These are phyloP conservation scores for Aureoboletus auriporus DNA, from an alignment of 768 basidiomycete species.

Conservation along the genomic window DNA sequence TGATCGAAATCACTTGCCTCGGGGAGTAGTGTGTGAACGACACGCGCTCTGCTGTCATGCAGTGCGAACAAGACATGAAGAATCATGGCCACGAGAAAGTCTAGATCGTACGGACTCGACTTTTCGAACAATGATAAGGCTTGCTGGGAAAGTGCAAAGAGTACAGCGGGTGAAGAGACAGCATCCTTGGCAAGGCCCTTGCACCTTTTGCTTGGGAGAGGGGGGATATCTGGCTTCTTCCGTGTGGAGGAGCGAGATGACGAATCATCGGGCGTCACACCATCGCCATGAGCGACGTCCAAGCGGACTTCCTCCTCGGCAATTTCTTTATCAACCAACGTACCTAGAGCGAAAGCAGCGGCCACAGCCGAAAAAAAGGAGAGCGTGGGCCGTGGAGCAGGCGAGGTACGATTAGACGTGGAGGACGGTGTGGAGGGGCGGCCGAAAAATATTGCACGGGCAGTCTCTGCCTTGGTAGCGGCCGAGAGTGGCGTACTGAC, in stretches of 20 bases:
- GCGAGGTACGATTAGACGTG: conserved; percentile 7
- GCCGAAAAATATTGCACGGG: conserved; percentile 31
- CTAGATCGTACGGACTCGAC: conserved; percentile 44
- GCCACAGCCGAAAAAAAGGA: conserved; percentile 58
- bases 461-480: conserved; percentile 22
- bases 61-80: conserved; percentile 52
- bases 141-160: conserved; percentile 49
- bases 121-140: conserved; percentile 42
- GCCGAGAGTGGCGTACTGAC: conserved; percentile 13
- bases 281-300: conserved; percentile 18
- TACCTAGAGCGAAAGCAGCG: conserved; percentile 58
- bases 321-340: conserved; percentile 33
- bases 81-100: conserved; percentile 57
- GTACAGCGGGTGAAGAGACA: conserved; percentile 31
- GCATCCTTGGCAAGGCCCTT: conserved; percentile 29
- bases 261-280: conserved; percentile 17
- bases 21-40: conserved; percentile 31
- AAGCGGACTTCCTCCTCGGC: conserved; percentile 25
- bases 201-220: conserved; percentile 17
- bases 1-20: conserved; percentile 27
- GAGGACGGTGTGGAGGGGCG: conserved; percentile 2
- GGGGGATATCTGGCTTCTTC: conserved; percentile 19
- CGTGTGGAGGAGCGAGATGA: conserved; percentile 20
- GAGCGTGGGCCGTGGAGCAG: conserved; percentile 18
- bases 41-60: conserved; percentile 46